A percentile compares a stretch with the other conserved stretches of the same genome.
phyloP scores from a whole-genome alignment of 208 protist species.

The Acanthamoeba divionensis region DNA sequence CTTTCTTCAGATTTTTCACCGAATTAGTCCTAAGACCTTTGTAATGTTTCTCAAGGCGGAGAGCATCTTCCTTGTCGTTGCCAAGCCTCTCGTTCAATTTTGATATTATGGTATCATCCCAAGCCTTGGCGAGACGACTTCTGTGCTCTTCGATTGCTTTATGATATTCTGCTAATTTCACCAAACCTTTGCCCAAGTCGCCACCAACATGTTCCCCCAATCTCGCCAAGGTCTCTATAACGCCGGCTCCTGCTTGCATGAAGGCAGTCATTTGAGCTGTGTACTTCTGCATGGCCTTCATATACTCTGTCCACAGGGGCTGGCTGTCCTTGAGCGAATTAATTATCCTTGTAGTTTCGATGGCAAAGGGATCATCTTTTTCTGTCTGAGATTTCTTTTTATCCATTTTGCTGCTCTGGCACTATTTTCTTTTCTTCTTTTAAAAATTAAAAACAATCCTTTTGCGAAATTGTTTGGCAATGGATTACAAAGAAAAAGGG shows the following conservation, averaged over 20 bases:
- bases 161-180: neutral
- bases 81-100: neutral
- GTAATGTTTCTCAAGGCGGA: neutral
- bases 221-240: neutral
- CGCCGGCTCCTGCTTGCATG: neutral
- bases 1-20: slow-evolving; percentile 15
- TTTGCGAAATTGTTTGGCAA: too few relatives aligned
- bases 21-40: neutral
- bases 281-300: slow-evolving; percentile 33
- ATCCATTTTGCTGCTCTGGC: neutral
- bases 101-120: neutral
- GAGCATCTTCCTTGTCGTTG: neutral
- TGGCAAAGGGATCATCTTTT: neutral
- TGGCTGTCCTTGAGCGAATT: neutral
- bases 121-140: neutral
- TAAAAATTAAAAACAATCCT: too few relatives aligned
- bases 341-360: neutral
- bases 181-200: neutral
- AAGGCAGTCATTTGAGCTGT: neutral
- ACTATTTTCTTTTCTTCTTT: too few relatives aligned
- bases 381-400: neutral
- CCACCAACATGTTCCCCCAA: neutral
- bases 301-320: neutral
- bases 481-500: too few relatives aligned
- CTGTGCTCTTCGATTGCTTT: neutral